Evolutionary conservation across 1,139 yeast species (phyloP), one percentile per base, ranked within the genome.

Genomic region (Candida albicans): DNA sequence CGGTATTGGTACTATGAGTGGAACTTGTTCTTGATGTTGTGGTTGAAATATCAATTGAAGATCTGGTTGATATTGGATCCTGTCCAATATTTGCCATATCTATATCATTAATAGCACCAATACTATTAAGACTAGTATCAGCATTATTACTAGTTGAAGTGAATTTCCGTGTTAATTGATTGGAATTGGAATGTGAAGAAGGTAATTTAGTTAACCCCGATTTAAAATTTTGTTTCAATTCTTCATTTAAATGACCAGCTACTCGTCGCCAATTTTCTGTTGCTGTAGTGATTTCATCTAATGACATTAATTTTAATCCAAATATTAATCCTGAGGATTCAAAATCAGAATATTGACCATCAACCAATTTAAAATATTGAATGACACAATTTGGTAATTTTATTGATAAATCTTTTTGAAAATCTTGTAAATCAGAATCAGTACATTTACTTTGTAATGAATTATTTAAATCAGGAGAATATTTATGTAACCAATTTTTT

Each of bases 221-320:
- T 31, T 55, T 59, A 22, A 50, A 43, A 24, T 53, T 48, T 42
- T 59, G 56, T 55, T 35, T 54, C 30, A 58, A 42, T 40, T 67
- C 70, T 8, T 54, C 50, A 40, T 73, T 68, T 42, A 80, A 54
- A 46, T 72, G 73, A 30, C 68, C 69, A 4, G 84, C 78, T 7
- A 84, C 87, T 52, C 73, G 76, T 50, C 89, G 70, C 90, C 90
- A 84, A 48, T 79, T 73, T 53, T 77, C 80, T 0, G 88, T 80
- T 78, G 79, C 74, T 15, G 77, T 75, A 24, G 79, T 80, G 29
- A 84, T 75, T 53, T 82, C 85, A 51, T 82, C 87, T 29, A 84
- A 61, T 2, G 83, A 73, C 83, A 84, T 77, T 48, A 84, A 67
- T 51, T 79, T 79, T 46, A 84, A 62, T 0, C 89, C 89, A 56